These are phyloP conservation scores for Cordyceps cateniannulata DNA, from an alignment of 2,329 filamentous ascomycete genomes.

Conservation along the genomic window DNA sequence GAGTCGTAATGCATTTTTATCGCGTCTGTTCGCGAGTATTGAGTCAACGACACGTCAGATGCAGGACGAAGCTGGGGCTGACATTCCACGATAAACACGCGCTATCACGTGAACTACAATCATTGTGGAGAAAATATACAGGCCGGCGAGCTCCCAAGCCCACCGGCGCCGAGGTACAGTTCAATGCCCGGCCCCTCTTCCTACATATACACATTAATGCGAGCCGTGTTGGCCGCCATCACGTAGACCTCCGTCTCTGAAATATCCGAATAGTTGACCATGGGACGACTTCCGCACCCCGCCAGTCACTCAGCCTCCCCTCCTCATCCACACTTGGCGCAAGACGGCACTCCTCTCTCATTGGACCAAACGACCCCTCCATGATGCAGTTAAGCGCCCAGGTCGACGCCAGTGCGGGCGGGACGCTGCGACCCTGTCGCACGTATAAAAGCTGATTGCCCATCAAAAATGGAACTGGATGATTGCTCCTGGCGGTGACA, in stretches of 20 bases:
- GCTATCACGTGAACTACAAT: slow-evolving; percentile 5
- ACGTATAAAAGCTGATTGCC: slow-evolving; percentile 9
- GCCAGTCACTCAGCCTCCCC: too few species aligned
- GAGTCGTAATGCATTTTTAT: slow-evolving; percentile 4
- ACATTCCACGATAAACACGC: slow-evolving; percentile 7
- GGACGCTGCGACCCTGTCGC: neutral
- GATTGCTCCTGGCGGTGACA: neutral
- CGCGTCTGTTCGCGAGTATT: neutral
- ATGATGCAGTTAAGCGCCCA: slow-evolving; percentile 25
- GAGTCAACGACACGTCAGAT: slow-evolving; percentile 1
- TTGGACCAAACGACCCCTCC: slow-evolving; percentile 13
- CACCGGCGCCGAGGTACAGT: too few species aligned
- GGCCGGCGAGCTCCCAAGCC: too few species aligned
- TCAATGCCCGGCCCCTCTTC: too few species aligned
- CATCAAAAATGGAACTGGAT: slow-evolving; percentile 14
- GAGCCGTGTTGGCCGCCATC: too few species aligned
- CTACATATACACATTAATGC: too few species aligned
- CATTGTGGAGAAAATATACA: neutral
- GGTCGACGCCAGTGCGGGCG: slow-evolving; percentile 18
- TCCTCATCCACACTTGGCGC: too few species aligned
- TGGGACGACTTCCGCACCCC: too few species aligned
- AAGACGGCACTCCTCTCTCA: slow-evolving; percentile 8
- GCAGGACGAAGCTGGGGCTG: neutral
- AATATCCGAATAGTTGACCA: too few species aligned
- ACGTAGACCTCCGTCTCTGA: too few species aligned